Base-by-base conservation (phyloP, 306 rosid species). In the Acacia crassicarpa region DNA sequence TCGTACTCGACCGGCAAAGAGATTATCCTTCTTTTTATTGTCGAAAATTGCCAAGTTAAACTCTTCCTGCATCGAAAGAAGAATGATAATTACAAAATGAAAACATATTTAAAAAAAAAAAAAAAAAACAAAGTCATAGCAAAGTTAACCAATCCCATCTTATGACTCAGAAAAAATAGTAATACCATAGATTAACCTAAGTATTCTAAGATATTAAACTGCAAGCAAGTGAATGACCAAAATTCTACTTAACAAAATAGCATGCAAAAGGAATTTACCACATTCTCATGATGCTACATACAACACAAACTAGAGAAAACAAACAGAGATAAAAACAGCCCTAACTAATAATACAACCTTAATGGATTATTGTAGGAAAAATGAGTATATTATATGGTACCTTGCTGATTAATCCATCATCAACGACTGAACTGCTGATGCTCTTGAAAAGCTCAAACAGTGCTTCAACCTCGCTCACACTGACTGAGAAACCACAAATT, bases 331-430 rank as follows among this genome's bases (percentile, higher is more conserved):
- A 67, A 48, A 74, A 74, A 53, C 35, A 77, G 79, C 48, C 40
- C 48, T 38, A 51, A 54, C 46, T n/a, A 33, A 76, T 30, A 41
- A 9, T 3, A 30, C 35, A 78, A 78, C 61, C 67, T 53, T 43
- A 23, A 78, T 16, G 23, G 30, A 82, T 12, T 5, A 53, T 69
- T 11, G 32, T 9, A n/a, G 25, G 48, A 51, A 27, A 87, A 38
- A 51, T 51, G 53, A 38, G 67, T 17, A 44, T 44, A 32, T 6
- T 63, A 20, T 32, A n/a, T 53, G 49, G 67, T 91, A 93, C 99
- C 98, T 95, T 91, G 83, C 86, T 93, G 91, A 95, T 95, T 46
- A 95, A 84, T 70, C 95, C 98, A 88, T 95, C 99, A 72, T 93
- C 97, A 78, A 82, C 71, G 73, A 95, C 89, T 4, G 98, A 93